Percentiles rank a stretch among this genome's conserved stretches.
Evolutionary conservation across 495 filamentous ascomycete genomes (phyloP).

Genomic region (Aspergillus bertholletiae): DNA sequence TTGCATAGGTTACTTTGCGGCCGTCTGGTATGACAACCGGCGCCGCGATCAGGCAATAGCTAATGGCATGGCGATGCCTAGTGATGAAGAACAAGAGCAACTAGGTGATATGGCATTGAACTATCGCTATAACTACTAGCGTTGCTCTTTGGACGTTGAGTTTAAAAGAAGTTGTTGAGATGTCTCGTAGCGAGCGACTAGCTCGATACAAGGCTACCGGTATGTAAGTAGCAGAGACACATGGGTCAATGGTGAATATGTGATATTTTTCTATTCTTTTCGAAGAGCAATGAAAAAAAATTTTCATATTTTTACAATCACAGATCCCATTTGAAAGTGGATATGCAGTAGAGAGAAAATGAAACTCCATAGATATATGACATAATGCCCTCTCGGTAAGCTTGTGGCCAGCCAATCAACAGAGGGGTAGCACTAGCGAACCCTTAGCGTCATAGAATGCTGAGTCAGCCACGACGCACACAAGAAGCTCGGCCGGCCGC

Average conservation of each 20-base stretch:
- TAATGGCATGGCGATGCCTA: not conserved
- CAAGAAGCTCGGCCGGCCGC: conserved; percentile 36
- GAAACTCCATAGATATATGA: not conserved
- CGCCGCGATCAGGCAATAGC: conserved; percentile 22
- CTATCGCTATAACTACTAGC: conserved; percentile 28
- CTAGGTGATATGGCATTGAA: conserved; percentile 21
- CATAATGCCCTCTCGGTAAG: conserved; percentile 22
- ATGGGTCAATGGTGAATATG: too few relatives aligned
- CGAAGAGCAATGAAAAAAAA: not conserved
- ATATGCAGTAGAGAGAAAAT: not conserved
- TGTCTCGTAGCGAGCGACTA: too few relatives aligned
- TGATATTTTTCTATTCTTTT: not conserved
- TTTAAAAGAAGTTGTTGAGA: too few relatives aligned
- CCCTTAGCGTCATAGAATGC: conserved; percentile 38
- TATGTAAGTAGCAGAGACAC: too few relatives aligned
- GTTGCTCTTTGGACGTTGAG: too few relatives aligned
- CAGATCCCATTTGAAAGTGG: not conserved
- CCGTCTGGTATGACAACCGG: conserved; percentile 59
- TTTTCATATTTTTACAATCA: not conserved
- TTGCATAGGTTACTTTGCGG: conserved; percentile 55
- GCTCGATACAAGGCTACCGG: too few relatives aligned
- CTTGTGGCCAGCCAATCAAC: conserved; percentile 15
- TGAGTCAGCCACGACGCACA: conserved; percentile 47
- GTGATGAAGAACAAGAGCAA: conserved; percentile 12
- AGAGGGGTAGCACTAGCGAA: conserved; percentile 22